These are phyloP conservation scores for Stagonosporopsis tanaceti DNA, from an alignment of 2,329 filamentous ascomycete species.

Conservation along the genomic window DNA sequence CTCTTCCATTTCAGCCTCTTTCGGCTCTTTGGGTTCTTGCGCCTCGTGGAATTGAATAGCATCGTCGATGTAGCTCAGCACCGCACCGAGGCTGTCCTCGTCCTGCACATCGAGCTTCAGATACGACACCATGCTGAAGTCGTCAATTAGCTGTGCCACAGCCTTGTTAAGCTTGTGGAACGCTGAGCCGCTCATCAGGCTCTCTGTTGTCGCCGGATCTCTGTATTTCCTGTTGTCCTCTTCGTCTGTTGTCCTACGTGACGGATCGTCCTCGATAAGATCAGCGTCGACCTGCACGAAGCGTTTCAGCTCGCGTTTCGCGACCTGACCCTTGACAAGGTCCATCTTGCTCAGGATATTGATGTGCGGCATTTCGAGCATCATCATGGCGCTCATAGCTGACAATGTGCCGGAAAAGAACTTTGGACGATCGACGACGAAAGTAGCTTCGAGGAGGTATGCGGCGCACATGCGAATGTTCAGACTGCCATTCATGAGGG, in stretches of 20 bases:
- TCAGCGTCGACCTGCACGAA: constrained; percentile 88
- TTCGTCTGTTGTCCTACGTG: constrained; percentile 50
- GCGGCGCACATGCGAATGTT: constrained; percentile 93
- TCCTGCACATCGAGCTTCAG: constrained; percentile 87
- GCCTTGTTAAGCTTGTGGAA: constrained; percentile 87
- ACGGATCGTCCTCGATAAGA: constrained; percentile 81
- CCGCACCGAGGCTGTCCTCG: constrained; percentile 85
- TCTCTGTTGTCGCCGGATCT: constrained; percentile 71
- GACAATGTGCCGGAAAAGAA: constrained; percentile 96
- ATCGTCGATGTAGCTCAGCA: constrained; percentile 93
- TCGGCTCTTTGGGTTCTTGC: constrained; percentile 86
- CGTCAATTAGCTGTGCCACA: constrained; percentile 90
- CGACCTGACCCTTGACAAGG: constrained; percentile 86
- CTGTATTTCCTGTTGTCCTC: constrained; percentile 61
- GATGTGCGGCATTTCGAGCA: constrained; percentile 96
- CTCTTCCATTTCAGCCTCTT: constrained; percentile 48
- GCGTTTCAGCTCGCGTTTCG: constrained; percentile 85
- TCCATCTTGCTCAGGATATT: constrained; percentile 99
- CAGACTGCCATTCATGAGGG: constrained; percentile 80
- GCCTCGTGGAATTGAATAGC: constrained; percentile 93
- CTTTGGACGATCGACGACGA: constrained; percentile 93
- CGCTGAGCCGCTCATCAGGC: constrained; percentile 79
- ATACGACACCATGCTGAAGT: constrained; percentile 98
- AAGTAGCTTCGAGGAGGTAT: constrained; percentile 94
- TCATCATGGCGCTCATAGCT: constrained; percentile 98